Percentiles rank a stretch among this genome's conserved stretches.
Conservation (phyloP, 2,329 filamentous ascomycete species). For the Fonsecaea pugnacius region DNA sequence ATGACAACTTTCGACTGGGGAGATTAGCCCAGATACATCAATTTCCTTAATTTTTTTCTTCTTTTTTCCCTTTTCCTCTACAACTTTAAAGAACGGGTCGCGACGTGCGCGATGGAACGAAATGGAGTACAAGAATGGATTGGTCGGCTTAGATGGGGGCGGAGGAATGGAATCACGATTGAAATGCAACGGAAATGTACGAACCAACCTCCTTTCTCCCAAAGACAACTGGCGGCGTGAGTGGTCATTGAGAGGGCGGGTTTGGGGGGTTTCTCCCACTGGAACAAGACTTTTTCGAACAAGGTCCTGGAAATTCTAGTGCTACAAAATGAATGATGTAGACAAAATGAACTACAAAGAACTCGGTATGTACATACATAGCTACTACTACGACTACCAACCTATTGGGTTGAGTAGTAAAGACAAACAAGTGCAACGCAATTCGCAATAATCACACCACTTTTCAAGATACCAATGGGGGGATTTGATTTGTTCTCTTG, state of each 20-base stretch:
- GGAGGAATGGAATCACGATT: neutral
- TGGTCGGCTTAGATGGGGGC: neutral
- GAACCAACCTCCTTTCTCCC: neutral
- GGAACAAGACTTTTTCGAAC: too few relatives aligned
- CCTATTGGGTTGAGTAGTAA: too few relatives aligned
- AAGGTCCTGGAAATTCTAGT: too few relatives aligned
- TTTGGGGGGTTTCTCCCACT: neutral
- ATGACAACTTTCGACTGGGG: neutral
- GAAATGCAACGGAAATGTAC: slow-evolving; percentile 6
- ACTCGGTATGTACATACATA: too few relatives aligned
- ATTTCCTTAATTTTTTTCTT: neutral
- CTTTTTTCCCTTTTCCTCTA: neutral
- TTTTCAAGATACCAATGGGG: too few relatives aligned
- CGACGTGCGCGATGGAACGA: neutral
- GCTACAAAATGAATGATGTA: too few relatives aligned
- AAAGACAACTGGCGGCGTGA: neutral
- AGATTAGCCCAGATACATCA: neutral
- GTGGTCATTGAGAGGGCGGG: neutral
- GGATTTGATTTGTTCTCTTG: too few relatives aligned
- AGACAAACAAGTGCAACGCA: too few relatives aligned
- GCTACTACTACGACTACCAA: too few relatives aligned
- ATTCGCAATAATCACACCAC: too few relatives aligned
- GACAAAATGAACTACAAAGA: too few relatives aligned
- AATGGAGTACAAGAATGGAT: neutral
- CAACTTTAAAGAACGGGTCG: neutral